A percentile compares a stretch with the other conserved stretches of the same genome.
Conservation (phyloP, 2,329 filamentous ascomycete species). For the Penicillium sp. region DNA sequence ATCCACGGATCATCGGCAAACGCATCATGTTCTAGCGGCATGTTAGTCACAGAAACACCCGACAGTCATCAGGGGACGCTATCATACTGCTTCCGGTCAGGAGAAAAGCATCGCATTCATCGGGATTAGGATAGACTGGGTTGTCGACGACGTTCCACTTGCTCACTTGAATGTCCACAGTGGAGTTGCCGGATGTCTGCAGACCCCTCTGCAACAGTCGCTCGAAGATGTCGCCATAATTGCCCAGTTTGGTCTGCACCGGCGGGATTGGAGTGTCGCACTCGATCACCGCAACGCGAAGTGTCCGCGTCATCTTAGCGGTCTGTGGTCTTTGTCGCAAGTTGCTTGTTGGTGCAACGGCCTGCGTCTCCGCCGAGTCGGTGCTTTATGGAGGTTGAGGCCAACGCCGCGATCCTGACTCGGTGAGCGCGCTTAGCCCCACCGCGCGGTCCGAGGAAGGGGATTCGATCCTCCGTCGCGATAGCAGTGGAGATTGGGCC, state of each 20-base stretch:
- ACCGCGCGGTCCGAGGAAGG: slow-evolving; percentile 21
- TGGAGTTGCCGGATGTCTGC: slow-evolving; percentile 7
- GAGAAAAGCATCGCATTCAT: slow-evolving; percentile 27
- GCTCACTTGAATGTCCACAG: slow-evolving; percentile 12
- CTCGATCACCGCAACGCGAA: slow-evolving; percentile 29
- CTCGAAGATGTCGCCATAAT: slow-evolving; percentile 31
- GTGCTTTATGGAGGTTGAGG: slow-evolving; percentile 6
- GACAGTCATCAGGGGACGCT: too few species aligned
- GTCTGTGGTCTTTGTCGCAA: neutral
- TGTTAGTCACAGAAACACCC: too few species aligned
- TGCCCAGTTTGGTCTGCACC: slow-evolving; percentile 17
- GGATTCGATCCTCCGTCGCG: slow-evolving; percentile 3
- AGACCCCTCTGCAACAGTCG: slow-evolving; percentile 21
- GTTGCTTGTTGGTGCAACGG: too few species aligned
- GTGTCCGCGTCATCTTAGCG: slow-evolving; percentile 13
- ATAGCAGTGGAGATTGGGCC: too few species aligned
- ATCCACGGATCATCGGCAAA: slow-evolving; percentile 50
- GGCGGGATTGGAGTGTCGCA: slow-evolving; percentile 32
- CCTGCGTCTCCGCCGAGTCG: too few species aligned
- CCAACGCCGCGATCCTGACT: slow-evolving; percentile 1
- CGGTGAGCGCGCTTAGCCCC: slow-evolving; percentile 17
- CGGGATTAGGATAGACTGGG: slow-evolving; percentile 21
- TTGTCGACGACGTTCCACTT: slow-evolving; percentile 28
- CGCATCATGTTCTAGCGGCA: slow-evolving; percentile 36
- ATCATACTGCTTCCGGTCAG: slow-evolving; percentile 35